phyloP scores from a whole-genome alignment of 805 yeast genomes.

The Hanseniaspora thailandica region DNA sequence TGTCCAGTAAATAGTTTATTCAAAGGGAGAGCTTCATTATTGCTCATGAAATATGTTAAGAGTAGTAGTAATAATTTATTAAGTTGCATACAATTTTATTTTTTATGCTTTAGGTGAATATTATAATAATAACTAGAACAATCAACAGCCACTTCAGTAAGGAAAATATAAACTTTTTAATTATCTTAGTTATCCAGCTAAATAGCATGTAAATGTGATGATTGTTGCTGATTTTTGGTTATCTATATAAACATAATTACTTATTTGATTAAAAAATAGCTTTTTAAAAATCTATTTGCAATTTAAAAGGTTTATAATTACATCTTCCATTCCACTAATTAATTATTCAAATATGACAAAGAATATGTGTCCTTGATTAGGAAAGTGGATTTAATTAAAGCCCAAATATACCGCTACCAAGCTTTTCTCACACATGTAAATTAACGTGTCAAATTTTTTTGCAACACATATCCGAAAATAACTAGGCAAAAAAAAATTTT shows the following conservation, averaged over 20 bases:
- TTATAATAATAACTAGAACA: background rate
- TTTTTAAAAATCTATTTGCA: no score
- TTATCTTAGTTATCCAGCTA: background rate
- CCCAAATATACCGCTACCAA: background rate
- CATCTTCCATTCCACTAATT: no score
- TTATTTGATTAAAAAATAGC: no score
- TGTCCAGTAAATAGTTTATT: slow-evolving; percentile 9
- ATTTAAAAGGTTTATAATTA: no score
- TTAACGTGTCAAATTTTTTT: background rate
- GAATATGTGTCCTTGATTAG: background rate
- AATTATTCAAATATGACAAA: no score
- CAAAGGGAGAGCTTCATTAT: background rate
- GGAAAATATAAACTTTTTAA: background rate
- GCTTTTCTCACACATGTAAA: no score
- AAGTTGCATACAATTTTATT: background rate
- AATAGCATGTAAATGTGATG: background rate
- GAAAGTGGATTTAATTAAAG: background rate
- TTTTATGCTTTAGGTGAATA: background rate
- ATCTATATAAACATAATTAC: no score
- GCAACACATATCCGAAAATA: background rate
- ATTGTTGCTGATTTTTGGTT: background rate
- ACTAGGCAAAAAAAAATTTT: background rate
- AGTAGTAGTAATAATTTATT: background rate
- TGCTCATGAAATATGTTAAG: background rate
- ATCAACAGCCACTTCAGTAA: background rate